A percentile compares a stretch with the other conserved stretches of the same genome.
Conservation (phyloP, 495 filamentous ascomycete genomes). For the Paragyromitra xinjiangensis region DNA sequence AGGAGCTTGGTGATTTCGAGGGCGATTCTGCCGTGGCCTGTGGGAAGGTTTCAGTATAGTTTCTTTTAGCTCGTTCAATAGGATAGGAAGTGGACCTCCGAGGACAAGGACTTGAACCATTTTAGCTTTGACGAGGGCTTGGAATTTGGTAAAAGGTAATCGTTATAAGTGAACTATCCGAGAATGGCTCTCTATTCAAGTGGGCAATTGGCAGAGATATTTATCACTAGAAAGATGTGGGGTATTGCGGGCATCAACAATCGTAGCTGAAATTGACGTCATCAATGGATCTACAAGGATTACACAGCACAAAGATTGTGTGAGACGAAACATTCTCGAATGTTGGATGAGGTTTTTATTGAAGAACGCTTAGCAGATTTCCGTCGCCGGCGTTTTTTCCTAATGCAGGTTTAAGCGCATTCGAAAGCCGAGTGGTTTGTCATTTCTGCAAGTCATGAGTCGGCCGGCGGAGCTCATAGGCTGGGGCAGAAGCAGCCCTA, state of each 20-base stretch:
- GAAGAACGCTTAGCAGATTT: background rate
- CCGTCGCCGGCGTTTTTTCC: background rate
- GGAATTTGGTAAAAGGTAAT: background rate
- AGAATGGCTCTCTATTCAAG: background rate
- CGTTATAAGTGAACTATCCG: background rate
- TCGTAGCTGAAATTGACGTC: conserved; percentile 1
- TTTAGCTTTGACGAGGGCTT: background rate
- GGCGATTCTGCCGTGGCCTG: conserved; percentile 75
- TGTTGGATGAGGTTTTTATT: background rate
- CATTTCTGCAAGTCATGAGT: background rate
- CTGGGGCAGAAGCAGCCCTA: background rate
- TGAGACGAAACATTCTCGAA: background rate
- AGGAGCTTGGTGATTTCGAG: conserved; percentile 80
- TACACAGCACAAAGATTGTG: background rate
- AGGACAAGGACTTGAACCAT: conserved; percentile 72
- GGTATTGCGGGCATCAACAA: conserved; percentile 8
- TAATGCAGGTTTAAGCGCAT: background rate
- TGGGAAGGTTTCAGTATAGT: background rate
- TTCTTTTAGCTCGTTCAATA: background rate
- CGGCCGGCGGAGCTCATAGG: no score
- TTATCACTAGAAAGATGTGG: conserved; percentile 11
- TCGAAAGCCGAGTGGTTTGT: background rate
- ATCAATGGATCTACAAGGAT: background rate
- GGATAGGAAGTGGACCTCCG: conserved; percentile 64
- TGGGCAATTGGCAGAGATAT: background rate